Conservation (phyloP, 495 filamentous ascomycete species). For the Terfezia claveryi region DNA sequence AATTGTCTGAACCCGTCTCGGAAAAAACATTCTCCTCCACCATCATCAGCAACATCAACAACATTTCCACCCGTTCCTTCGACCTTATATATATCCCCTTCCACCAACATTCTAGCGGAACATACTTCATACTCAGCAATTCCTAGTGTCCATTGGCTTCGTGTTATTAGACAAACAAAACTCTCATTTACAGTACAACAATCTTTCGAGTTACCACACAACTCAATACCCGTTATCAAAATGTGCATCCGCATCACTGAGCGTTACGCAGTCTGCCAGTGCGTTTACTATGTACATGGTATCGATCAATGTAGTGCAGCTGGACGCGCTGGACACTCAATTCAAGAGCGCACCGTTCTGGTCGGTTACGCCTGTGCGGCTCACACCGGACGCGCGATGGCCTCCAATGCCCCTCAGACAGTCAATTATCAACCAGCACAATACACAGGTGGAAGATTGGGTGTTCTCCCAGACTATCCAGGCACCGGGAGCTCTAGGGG, state of each 20-base stretch:
- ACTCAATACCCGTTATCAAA: slow-evolving; percentile 3
- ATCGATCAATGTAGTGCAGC: slow-evolving; percentile 56
- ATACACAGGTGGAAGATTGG: neutral
- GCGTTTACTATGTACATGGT: slow-evolving; percentile 64
- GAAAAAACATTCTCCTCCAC: too few relatives aligned
- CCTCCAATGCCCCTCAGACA: neutral
- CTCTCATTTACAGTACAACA: neutral
- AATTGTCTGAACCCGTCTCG: too few relatives aligned
- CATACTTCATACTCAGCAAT: too few relatives aligned
- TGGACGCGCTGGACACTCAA: slow-evolving; percentile 42
- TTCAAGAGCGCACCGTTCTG: slow-evolving; percentile 55
- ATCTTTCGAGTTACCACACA: slow-evolving; percentile 3
- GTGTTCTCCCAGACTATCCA: neutral
- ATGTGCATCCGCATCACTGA: slow-evolving; percentile 67
- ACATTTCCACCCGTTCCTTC: too few relatives aligned
- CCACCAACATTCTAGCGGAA: too few relatives aligned
- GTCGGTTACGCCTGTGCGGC: slow-evolving; percentile 52
- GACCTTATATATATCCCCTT: too few relatives aligned
- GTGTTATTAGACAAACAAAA: neutral
- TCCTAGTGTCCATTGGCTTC: too few relatives aligned
- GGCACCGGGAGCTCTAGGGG: neutral
- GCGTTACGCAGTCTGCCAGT: slow-evolving; percentile 63
- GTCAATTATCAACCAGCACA: neutral
- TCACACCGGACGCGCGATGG: slow-evolving; percentile 15
- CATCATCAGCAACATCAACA: too few relatives aligned